These are phyloP conservation scores for Backusella sp. DNA, from an alignment of 192 early-diverging fungal genomes.

Conservation along the genomic window DNA sequence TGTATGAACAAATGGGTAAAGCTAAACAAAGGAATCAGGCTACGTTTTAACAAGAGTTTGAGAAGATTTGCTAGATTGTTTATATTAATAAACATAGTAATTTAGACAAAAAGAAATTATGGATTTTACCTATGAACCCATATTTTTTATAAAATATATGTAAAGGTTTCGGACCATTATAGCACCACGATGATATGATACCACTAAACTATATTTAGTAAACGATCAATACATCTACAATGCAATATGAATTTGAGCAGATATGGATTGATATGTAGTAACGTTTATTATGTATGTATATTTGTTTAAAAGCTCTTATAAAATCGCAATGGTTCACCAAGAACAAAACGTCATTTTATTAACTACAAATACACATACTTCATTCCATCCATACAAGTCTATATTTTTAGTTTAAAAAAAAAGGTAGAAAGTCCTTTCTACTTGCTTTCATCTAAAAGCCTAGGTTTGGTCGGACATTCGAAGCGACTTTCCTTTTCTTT, in stretches of 20 bases:
- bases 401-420: not conserved
- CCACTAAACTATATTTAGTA: not conserved
- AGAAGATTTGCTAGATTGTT: not conserved
- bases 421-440: not conserved
- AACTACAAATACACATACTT: not conserved
- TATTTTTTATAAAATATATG: not conserved
- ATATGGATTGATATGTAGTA: no score
- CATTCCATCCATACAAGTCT: not conserved
- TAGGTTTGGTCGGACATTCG: conserved; percentile 1
- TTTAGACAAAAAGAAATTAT: no score
- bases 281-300: not conserved
- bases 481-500: not conserved
- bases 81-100: not conserved
- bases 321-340: not conserved
- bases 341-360: not conserved
- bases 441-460: not conserved
- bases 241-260: not conserved
- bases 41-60: no score
- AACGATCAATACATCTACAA: not conserved
- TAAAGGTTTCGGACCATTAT: not conserved
- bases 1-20: no score
- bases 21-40: no score
- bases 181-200: not conserved
- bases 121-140: no score
- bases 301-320: not conserved